Percentiles rank a stretch among this genome's conserved stretches.
Evolutionary conservation across 176 grass and related monocot genomes (phyloP).

Genomic region (Raddia guianensis): DNA sequence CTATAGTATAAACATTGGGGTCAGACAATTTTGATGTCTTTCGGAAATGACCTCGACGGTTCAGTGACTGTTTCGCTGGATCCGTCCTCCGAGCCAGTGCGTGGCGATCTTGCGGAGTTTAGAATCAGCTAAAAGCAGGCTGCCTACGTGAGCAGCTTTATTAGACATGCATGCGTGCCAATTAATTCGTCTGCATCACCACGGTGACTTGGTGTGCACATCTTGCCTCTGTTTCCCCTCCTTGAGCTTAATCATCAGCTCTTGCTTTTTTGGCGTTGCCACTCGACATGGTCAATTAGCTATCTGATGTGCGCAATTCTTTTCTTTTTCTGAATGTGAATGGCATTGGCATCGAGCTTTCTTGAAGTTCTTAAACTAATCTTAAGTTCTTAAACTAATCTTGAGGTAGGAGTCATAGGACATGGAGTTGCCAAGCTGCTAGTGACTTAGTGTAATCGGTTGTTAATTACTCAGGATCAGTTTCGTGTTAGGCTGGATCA

Average conservation of each 20-base stretch:
- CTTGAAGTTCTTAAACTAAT: neutral
- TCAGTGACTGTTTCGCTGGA: too few species aligned
- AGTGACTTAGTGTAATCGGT: neutral
- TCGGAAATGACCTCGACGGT: too few species aligned
- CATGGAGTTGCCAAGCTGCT: neutral
- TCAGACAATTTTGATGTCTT: too few species aligned
- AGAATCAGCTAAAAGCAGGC: neutral
- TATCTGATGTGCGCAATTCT: neutral
- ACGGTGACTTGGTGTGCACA: neutral
- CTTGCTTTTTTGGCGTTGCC: neutral
- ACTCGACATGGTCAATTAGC: constrained; percentile 12
- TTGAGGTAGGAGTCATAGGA: neutral
- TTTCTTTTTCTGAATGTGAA: neutral
- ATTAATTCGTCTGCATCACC: constrained; percentile 27
- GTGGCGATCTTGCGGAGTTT: neutral
- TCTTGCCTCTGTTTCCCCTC: neutral
- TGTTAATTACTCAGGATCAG: neutral
- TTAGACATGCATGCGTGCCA: constrained; percentile 22
- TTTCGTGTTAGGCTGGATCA: neutral
- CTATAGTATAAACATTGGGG: too few species aligned
- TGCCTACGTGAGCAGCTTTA: constrained; percentile 13
- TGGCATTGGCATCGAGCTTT: neutral
- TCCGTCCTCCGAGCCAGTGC: neutral
- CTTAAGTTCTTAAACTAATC: neutral
- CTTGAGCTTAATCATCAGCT: neutral